These are phyloP conservation scores for Saccharomyces kudriavzevii DNA, from an alignment of 805 yeast genomes.

Conservation along the genomic window DNA sequence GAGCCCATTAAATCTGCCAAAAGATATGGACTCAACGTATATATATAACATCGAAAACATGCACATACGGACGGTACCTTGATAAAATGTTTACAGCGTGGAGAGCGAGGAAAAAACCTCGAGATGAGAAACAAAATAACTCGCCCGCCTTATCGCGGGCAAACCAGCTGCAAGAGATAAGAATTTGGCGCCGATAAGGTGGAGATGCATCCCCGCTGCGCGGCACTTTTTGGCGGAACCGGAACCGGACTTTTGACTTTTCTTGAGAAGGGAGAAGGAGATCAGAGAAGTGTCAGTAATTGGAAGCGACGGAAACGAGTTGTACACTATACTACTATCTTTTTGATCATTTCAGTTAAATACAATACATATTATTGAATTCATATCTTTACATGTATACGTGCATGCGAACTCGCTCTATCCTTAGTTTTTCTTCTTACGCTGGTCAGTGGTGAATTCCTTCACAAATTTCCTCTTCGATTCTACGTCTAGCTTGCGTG, in stretches of 20 bases:
- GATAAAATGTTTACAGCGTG: neutral
- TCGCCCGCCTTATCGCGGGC: neutral
- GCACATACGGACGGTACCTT: neutral
- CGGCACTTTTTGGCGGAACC: neutral
- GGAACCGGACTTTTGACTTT: neutral
- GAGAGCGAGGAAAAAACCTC: neutral
- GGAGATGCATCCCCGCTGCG: neutral
- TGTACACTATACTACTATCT: neutral
- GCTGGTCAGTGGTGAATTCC: slow-evolving; percentile 18
- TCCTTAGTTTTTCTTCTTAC: neutral
- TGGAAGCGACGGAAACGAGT: neutral
- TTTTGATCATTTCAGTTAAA: neutral
- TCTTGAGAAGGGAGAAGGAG: no score
- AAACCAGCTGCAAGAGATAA: neutral
- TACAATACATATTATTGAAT: neutral
- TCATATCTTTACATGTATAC: neutral
- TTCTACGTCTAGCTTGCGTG: slow-evolving; percentile 35
- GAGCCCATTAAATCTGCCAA: neutral
- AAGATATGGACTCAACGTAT: neutral
- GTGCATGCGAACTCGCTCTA: no score
- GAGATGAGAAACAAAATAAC: neutral
- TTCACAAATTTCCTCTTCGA: slow-evolving; percentile 40
- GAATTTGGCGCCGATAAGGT: neutral
- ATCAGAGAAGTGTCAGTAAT: neutral
- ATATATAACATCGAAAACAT: neutral